These are phyloP conservation scores for Mrakia gelida DNA, from an alignment of 768 basidiomycete genomes.

Conservation along the genomic window DNA sequence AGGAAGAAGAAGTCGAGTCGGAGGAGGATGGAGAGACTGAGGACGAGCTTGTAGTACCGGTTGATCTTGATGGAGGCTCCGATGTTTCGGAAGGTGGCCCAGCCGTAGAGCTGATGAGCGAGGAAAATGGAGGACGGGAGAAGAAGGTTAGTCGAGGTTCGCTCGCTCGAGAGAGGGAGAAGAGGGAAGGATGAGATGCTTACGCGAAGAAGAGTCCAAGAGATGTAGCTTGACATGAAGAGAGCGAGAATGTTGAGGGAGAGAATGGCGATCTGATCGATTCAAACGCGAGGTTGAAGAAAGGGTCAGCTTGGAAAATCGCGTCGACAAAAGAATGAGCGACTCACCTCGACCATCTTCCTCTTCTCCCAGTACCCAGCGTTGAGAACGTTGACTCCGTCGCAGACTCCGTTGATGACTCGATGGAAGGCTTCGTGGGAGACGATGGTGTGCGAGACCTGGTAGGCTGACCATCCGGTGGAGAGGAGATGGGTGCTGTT, in stretches of 20 bases:
- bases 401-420: conserved; percentile 56
- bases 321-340: neutral
- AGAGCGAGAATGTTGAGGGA: conserved; percentile 60
- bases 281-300: neutral
- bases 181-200: conserved; percentile 22
- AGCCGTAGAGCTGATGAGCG: conserved; percentile 59
- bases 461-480: conserved; percentile 67
- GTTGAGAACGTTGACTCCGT: conserved; percentile 52
- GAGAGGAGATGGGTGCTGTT: conserved; percentile 70
- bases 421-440: conserved; percentile 57
- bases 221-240: conserved; percentile 59
- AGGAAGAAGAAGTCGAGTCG: conserved; percentile 78
- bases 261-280: conserved; percentile 53
- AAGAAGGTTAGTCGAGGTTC: neutral
- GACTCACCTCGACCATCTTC: conserved; percentile 39
- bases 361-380: conserved; percentile 63
- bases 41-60: conserved; percentile 64
- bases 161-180: neutral
- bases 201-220: conserved; percentile 72
- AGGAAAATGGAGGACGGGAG: neutral
- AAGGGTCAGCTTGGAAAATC: neutral
- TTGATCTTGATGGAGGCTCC: conserved; percentile 71
- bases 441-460: conserved; percentile 57
- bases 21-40: conserved; percentile 64
- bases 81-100: conserved; percentile 83